Conservation (phyloP, 176 grass and related monocot genomes). For the Pontederia crassipes region DNA sequence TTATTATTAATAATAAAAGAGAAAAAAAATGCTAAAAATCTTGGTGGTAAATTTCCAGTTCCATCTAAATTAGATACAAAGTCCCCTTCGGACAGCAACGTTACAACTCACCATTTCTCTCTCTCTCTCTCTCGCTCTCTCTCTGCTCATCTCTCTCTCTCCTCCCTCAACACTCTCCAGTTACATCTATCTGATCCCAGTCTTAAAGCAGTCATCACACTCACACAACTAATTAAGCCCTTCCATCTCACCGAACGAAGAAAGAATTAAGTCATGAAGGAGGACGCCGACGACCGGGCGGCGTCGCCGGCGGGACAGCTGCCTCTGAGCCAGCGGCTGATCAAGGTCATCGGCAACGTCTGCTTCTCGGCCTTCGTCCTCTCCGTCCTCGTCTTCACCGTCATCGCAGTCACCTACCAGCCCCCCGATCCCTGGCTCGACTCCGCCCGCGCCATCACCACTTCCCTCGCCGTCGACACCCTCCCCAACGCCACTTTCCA, state of each 20-base stretch:
- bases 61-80: too few species aligned
- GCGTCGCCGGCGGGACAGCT: constrained; percentile 25
- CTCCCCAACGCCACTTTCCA: constrained; percentile 58
- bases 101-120: background rate
- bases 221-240: background rate
- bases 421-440: constrained; percentile 86
- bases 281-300: background rate
- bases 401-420: constrained; percentile 93
- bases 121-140: background rate
- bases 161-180: background rate
- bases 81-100: too few species aligned
- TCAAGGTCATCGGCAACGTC: constrained; percentile 72
- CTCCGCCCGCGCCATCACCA: constrained; percentile 77
- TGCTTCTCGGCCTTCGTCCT: constrained; percentile 87
- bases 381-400: constrained; percentile 68
- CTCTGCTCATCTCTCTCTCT: background rate
- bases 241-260: constrained; percentile 26
- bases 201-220: background rate
- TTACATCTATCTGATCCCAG: background rate
- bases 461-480: constrained; percentile 47
- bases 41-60: too few species aligned
- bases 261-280: constrained; percentile 8
- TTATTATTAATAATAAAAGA: too few species aligned
- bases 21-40: too few species aligned
- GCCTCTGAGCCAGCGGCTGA: constrained; percentile 53